Evolutionary conservation across 345 rosid species (phyloP).

Genomic region (Physaria fendleri): DNA sequence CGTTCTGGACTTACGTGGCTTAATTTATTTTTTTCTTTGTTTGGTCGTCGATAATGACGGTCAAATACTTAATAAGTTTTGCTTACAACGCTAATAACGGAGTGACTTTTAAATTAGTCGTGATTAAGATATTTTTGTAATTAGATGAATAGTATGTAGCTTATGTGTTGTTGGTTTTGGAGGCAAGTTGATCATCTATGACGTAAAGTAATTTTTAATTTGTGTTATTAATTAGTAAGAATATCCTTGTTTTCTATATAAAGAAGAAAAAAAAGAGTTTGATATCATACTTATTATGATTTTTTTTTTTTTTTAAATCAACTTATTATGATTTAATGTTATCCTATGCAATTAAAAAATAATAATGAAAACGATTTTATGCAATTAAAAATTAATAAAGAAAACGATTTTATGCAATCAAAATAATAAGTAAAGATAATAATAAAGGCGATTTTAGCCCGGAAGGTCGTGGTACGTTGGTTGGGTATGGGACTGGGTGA

Average conservation of each 20-base stretch:
- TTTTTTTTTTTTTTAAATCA: neutral
- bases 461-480: no score
- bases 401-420: no score
- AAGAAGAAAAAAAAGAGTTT: neutral
- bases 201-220: neutral
- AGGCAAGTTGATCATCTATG: conserved; percentile 21
- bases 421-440: no score
- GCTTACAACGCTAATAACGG: conserved; percentile 26
- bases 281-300: neutral
- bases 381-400: no score
- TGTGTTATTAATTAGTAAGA: neutral
- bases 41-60: conserved; percentile 22
- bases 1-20: conserved; percentile 24
- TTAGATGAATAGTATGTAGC: conserved; percentile 1
- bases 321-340: no score
- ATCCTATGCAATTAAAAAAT: no score
- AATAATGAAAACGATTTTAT: no score
- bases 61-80: conserved; percentile 11
- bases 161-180: conserved; percentile 24
- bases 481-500: no score
- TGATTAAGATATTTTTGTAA: neutral
- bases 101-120: neutral
- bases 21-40: conserved; percentile 7
- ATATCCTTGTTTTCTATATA: neutral
- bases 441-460: no score